Base-by-base conservation (phyloP, 805 yeast species). In the Ogataea ramenticola region DNA sequence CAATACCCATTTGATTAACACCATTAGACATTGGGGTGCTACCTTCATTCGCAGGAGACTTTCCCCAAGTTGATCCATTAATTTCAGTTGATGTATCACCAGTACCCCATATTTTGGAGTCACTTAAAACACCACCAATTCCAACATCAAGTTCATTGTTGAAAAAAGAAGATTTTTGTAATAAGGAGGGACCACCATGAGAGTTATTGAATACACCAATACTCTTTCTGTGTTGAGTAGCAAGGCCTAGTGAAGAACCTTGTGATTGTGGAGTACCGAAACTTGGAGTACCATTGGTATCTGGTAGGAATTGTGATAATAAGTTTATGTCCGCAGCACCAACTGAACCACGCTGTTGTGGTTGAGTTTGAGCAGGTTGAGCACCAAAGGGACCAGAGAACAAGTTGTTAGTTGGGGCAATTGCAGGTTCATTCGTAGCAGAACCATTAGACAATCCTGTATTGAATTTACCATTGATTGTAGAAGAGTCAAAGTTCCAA, bases 1-100 rank as follows among this genome's bases (percentile, higher is more conserved):
- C 38, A 7, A 24, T 10, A 24, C 27, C 27, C 27, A 24, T 24
- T 24, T 6, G 27, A 7, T 6, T 24, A 24, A 24, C 27, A 24
- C 27, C 10, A 10, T 6, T 24, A 24, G 27, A 24, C 27, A 24
- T 24, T 24, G 27, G 27, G 10, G 10, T 24, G n/a, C n/a, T n/a
- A 24, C 10, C 10, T 22, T 33, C 47, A 17, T 36, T 35, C 43
- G 47, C 31, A 37, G 41, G 29, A 16, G 45, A 32, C 10, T 50
- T 36, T 4, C 58, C 55, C 58, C 61, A 54, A 16, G 54, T 50
- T 12, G 60, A 53, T 16, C 21, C 15, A 37, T 27, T 37, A 17
- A 8, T 26, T 39, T 33, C 22, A 21, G 31, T 39, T 20, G 33
- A 5, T 26, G 45, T 10, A 11, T 34, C 41, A 16, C 31, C 22